Evolutionary conservation across 2,329 filamentous ascomycete species (phyloP).

Genomic region (Aspergillus jensenii): DNA sequence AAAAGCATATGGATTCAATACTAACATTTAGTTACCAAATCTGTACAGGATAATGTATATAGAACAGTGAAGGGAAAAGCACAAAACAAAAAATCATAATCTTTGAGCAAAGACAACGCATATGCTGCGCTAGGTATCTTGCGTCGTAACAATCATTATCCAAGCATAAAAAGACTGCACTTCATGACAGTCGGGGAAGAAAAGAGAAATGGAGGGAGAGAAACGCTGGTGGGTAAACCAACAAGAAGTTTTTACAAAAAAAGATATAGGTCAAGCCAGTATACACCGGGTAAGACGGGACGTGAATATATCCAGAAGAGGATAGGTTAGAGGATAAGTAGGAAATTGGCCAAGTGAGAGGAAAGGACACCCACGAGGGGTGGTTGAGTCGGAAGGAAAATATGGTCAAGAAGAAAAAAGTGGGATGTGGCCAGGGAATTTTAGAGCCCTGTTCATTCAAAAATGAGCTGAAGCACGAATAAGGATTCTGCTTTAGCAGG

Average conservation of each 20-base stretch:
- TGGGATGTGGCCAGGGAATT: neutral
- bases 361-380: neutral
- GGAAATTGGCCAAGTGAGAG: slow-evolving; percentile 4
- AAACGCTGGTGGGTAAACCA: slow-evolving; percentile 4
- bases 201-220: neutral
- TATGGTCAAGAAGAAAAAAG: neutral
- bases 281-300: slow-evolving; percentile 11
- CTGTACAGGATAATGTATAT: slow-evolving; percentile 14
- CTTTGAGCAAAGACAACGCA: slow-evolving; percentile 7
- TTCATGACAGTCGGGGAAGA: neutral
- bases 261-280: slow-evolving; percentile 10
- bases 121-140: slow-evolving; percentile 12
- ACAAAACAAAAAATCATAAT: slow-evolving; percentile 11
- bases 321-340: neutral
- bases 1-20: neutral
- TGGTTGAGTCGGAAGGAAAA: neutral
- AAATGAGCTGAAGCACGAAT: neutral
- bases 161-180: slow-evolving; percentile 13
- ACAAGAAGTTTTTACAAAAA: slow-evolving; percentile 15
- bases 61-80: slow-evolving; percentile 6
- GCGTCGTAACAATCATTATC: slow-evolving; percentile 22
- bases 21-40: neutral
- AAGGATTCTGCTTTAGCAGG: neutral
- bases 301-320: slow-evolving; percentile 14
- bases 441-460: neutral